A percentile compares a stretch with the other conserved stretches of the same genome.
phyloP scores from a whole-genome alignment of 176 grass and related monocot species.

The Thinopyrum elongatum region DNA sequence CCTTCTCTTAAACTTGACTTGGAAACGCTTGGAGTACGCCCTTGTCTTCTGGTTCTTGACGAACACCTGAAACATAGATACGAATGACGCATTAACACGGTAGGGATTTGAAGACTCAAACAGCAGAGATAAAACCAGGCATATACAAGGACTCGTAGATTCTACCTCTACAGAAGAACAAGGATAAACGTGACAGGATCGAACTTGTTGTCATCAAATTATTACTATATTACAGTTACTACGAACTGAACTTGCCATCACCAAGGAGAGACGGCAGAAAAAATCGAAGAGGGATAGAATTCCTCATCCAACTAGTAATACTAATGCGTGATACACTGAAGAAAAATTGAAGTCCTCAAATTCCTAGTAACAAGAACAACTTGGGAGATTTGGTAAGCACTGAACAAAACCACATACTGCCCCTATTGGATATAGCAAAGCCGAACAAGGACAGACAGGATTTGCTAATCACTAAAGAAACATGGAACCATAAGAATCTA shows the following conservation, averaged over 20 bases:
- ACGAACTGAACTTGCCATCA: not conserved
- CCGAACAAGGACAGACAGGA: not conserved
- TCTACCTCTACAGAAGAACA: not conserved
- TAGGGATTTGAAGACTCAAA: not conserved
- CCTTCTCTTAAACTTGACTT: constrained; percentile 79
- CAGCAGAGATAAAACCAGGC: not conserved
- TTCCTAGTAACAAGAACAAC: not conserved
- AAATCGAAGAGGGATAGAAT: not conserved
- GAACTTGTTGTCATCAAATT: not conserved
- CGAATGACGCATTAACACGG: not conserved
- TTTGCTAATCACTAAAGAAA: not conserved
- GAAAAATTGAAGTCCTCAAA: too few species aligned
- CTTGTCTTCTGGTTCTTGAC: constrained; percentile 55
- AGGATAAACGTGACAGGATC: not conserved
- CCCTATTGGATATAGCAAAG: not conserved
- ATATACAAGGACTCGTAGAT: not conserved
- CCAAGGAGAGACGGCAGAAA: not conserved
- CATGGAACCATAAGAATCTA: not conserved
- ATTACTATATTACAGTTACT: not conserved
- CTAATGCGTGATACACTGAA: not conserved
- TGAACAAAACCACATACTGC: not conserved
- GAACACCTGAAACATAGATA: constrained; percentile 31
- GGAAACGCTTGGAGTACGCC: constrained; percentile 72
- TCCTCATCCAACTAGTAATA: too few species aligned
- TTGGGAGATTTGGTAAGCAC: not conserved